phyloP scores from a whole-genome alignment of 2,329 filamentous ascomycete species.

The Phaeophleospora eucalypticola region DNA sequence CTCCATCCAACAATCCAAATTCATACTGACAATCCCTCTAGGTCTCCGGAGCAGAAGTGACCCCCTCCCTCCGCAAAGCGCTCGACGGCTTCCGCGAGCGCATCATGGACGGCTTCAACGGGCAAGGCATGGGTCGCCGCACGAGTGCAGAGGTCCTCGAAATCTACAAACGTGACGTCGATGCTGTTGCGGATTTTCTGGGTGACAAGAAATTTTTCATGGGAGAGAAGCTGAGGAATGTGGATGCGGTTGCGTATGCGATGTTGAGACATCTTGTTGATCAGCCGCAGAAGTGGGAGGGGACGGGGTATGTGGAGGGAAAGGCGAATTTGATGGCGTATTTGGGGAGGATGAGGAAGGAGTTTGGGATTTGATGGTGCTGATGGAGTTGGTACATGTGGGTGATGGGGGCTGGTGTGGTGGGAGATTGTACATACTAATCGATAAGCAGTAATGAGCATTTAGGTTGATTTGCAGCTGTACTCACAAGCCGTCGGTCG shows the following conservation, averaged over 20 bases:
- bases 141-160: conserved; percentile 2
- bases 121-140: conserved; percentile 10
- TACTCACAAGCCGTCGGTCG: too few species aligned
- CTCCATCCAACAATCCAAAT: background rate
- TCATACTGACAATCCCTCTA: background rate
- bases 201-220: conserved; percentile 8
- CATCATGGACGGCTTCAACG: conserved; percentile 8
- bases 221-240: background rate
- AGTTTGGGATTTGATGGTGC: too few species aligned
- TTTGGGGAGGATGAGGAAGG: too few species aligned
- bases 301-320: conserved; percentile 10
- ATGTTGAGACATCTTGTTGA: conserved; percentile 11
- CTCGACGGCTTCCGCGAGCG: conserved; percentile 11
- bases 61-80: conserved; percentile 2
- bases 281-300: conserved; percentile 13
- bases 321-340: conserved; percentile 11
- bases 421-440: too few species aligned
- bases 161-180: conserved; percentile 9
- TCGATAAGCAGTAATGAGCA: too few species aligned
- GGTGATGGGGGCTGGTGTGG: too few species aligned
- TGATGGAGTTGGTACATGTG: too few species aligned
- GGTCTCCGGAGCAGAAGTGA: conserved; percentile 7
- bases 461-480: too few species aligned
- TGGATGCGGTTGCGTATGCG: conserved; percentile 7
- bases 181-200: conserved; percentile 8